Percentiles rank a stretch among this genome's conserved stretches.
Evolutionary conservation across 2,329 filamentous ascomycete species (phyloP).

Genomic region (Xylaria sp.): DNA sequence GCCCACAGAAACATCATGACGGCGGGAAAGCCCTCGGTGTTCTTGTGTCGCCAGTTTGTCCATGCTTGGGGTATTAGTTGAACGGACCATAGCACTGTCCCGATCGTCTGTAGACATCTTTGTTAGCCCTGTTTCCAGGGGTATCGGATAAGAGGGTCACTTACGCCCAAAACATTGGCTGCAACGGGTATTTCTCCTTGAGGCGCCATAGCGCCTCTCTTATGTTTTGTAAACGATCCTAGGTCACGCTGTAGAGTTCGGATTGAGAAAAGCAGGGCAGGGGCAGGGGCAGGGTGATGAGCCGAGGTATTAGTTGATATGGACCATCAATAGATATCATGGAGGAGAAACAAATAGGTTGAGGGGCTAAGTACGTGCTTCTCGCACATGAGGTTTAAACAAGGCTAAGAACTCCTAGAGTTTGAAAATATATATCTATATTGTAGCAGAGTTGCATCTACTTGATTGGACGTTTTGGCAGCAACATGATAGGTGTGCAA

Average conservation of each 20-base stretch:
- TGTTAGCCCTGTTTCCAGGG: constrained; percentile 20
- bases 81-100: constrained; percentile 55
- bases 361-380: not conserved
- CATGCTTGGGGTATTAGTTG: constrained; percentile 62
- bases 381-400: not conserved
- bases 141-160: constrained; percentile 40
- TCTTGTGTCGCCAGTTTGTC: constrained; percentile 70
- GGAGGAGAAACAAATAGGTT: not conserved
- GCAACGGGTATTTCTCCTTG: constrained; percentile 49
- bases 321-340: not conserved
- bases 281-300: not conserved
- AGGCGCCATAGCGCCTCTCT: constrained; percentile 42
- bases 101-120: constrained; percentile 44
- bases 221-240: constrained; percentile 2
- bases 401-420: not conserved
- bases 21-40: constrained; percentile 69
- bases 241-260: not conserved
- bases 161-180: constrained; percentile 55
- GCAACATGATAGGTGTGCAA: not conserved
- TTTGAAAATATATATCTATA: not conserved
- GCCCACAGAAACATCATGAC: constrained; percentile 74
- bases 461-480: too few species aligned
- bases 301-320: not conserved
- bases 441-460: not conserved
- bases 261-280: not conserved